Conservation (phyloP, 805 yeast species). For the Yarrowia hollandica region DNA sequence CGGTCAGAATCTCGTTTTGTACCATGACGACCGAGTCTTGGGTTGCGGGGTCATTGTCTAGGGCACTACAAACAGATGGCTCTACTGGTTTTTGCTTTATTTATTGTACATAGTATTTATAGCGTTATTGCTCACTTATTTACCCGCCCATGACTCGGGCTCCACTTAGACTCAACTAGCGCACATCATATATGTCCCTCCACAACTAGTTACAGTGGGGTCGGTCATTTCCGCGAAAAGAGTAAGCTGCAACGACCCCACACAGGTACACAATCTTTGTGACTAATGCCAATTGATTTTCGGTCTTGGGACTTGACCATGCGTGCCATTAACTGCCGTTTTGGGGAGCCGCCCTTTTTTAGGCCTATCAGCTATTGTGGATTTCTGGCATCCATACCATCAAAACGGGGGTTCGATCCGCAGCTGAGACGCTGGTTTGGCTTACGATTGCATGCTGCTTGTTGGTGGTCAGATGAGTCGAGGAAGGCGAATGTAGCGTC, state of each 20-base stretch:
- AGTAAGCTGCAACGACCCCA: too few species aligned
- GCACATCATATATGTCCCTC: too few species aligned
- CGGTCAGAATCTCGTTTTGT: constrained; percentile 82
- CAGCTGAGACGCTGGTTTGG: constrained; percentile 26
- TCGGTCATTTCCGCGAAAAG: too few species aligned
- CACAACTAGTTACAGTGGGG: too few species aligned
- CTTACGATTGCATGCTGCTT: constrained; percentile 18
- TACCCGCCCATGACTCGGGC: neutral
- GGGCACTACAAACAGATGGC: neutral
- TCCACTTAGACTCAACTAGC: neutral
- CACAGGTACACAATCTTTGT: too few species aligned
- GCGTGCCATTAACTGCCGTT: neutral
- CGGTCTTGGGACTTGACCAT: neutral
- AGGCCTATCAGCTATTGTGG: constrained; percentile 8
- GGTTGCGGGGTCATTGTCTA: constrained; percentile 47
- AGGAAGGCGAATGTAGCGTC: too few species aligned
- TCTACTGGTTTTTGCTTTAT: too few species aligned
- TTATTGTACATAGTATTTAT: constrained; percentile 22
- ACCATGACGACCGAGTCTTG: constrained; percentile 61
- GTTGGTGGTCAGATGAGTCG: constrained; percentile 5
- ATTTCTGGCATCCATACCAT: neutral
- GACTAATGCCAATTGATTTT: too few species aligned
- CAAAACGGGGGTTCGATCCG: constrained; percentile 24
- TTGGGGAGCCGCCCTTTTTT: neutral
- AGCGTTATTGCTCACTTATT: neutral